Evolutionary conservation across 306 rosid species (phyloP), one percentile per base, ranked within the genome.

Genomic region (barrel medic (Medicago truncatula)): DNA sequence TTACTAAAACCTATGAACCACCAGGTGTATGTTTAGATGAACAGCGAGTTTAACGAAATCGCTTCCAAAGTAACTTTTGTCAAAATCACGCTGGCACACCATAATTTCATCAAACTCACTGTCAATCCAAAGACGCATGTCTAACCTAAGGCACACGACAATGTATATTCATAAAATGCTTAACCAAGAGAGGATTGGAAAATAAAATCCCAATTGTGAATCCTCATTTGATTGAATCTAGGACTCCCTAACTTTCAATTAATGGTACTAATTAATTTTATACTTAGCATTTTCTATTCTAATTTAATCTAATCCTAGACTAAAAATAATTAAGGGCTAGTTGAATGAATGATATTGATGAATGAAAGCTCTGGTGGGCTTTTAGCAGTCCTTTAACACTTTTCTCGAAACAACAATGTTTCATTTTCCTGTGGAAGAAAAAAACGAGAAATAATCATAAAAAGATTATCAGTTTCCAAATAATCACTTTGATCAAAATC

Each of bases 391-490:
- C 85, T 82, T 73, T 59, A 23, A 78, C 88, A 81, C 85, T 83
- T 82, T 78, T 78, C 83, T 86, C 74, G 92, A 79, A 84, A 88
- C 92, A 88, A 86, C 88, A 88, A 78, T 70, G 89, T 88, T 88
- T 84, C 87, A 76, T 17, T 78, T 76, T 80, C 92, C 90, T 86
- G 88, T 81, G 28, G 77, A 78, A 75, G 77, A 80, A 79, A 78
- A 56, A 73, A 56, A 84, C 61, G 73, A 58, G 72, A 83, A 83
- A 83, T 82, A 63, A 81, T 80, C 77, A 89, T 73, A 81, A 82
- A 81, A 85, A 85, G 81, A 4, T 79, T 71, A 89, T 87, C 88
- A 89, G 94, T 84, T 81, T 66, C 75, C 74, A 77, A 44, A 63
- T 74, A 62, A 47, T 16, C 31, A 49, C n/a, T 46, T 49, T 49